Evolutionary conservation across 2,329 filamentous ascomycete species (phyloP).

Genomic region (Didymellaceae sp.): DNA sequence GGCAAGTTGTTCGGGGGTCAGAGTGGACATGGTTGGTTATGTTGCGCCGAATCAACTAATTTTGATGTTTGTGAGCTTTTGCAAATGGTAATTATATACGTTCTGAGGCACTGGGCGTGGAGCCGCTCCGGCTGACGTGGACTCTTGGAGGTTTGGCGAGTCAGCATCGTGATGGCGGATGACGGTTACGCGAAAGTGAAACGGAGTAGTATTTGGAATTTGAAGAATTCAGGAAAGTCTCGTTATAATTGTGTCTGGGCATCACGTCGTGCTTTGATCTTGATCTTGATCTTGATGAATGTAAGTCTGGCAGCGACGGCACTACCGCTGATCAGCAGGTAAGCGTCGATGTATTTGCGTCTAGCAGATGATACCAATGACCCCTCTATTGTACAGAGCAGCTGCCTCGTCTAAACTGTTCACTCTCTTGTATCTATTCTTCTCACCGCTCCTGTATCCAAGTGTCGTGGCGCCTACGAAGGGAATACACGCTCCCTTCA

Average conservation of each 20-base stretch:
- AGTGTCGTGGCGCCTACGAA: slow-evolving; percentile 30
- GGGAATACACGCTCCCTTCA: slow-evolving; percentile 27
- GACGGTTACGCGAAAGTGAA: not conserved
- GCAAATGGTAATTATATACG: too few relatives aligned
- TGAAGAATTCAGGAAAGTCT: not conserved
- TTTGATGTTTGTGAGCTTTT: not conserved
- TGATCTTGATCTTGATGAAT: too few relatives aligned
- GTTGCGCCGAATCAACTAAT: not conserved
- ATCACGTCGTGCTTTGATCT: too few relatives aligned
- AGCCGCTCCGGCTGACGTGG: slow-evolving; percentile 12
- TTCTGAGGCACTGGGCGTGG: not conserved
- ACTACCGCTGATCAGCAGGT: not conserved
- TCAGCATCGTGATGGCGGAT: not conserved
- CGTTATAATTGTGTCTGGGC: too few relatives aligned
- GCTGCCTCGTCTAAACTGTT: slow-evolving; percentile 26
- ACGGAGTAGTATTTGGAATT: not conserved
- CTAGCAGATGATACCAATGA: slow-evolving; percentile 29
- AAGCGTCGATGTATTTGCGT: not conserved
- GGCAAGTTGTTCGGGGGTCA: slow-evolving; percentile 1
- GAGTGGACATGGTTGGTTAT: not conserved
- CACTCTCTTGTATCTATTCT: slow-evolving; percentile 25
- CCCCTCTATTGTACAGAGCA: slow-evolving; percentile 15
- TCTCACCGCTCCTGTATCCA: slow-evolving; percentile 9
- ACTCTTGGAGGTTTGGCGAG: not conserved
- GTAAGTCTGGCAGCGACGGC: too few relatives aligned